Evolutionary conservation across 2,329 filamentous ascomycete genomes (phyloP), one percentile per base, ranked within the genome.

Genomic region (Chaetomiaceae sp.): DNA sequence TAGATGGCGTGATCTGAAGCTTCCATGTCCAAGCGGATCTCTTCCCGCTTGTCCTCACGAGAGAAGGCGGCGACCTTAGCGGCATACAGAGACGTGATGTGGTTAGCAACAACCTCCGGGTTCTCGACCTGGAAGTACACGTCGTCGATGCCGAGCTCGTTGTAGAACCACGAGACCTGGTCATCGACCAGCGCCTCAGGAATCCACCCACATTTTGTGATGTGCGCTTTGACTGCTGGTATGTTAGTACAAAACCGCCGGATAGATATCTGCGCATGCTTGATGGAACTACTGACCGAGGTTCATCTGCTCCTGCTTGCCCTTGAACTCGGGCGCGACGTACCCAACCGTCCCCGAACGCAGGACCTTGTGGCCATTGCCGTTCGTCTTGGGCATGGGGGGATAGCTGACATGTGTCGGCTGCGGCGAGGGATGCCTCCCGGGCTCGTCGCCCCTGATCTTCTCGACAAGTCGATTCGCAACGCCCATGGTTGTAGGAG

Each of bases 161-260:
- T 89, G 77, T 99, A 99, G 77, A 99, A 99, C 92, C 94, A 99
- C 55, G 83, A 80, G 47, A 91, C 89, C 73, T 99, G 91, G 23
- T 84, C 80, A 58, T 95, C 87, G 58, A 96, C 80, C 61, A 95
- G 87, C 48, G 87, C 78, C 53, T 81, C 79, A 1, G 94, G 94
- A 57, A 99, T 89, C 81, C 95, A 96, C 55, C 86, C 88, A 66
- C 86, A 87, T 60, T 85, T 80, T 65, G 83, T 79, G 62, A 96
- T 84, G 66, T 86, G 76, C 61, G 86, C 84, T 82, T 90, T 90
- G 67, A 96, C 91, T 89, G 58, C 21, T 11, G 7, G 10, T 14
- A 7, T 10, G 52, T 61, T 21, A 62, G 51, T 32, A n/a, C n/a
- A 38, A 44, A 18, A 9, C 11, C n/a, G 3, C 14, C 34, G 6